phyloP scores from a whole-genome alignment of 164 flowering plant genomes.

The Umbilicus rupestris region DNA sequence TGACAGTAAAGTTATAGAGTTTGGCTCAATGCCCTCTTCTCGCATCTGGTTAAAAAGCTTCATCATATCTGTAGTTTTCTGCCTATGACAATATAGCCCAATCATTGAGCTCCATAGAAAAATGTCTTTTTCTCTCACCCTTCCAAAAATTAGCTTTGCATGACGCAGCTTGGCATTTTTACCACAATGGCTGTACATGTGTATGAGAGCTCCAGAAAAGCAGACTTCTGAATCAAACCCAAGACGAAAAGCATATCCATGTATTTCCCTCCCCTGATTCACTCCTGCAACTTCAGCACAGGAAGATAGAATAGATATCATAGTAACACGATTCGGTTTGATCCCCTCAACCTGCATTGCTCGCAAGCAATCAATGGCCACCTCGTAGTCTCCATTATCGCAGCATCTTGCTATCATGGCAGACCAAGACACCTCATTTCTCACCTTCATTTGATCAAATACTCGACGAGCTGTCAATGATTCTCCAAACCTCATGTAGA shows the following conservation, averaged over 20 bases:
- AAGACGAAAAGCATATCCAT: constrained; percentile 39
- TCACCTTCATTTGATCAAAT: constrained; percentile 29
- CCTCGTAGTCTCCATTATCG: constrained; percentile 15
- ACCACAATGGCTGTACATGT: constrained; percentile 28
- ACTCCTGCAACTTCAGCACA: constrained; percentile 23
- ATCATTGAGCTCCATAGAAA: constrained; percentile 55
- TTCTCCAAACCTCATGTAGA: constrained; percentile 35
- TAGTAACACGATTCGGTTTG: constrained; percentile 42
- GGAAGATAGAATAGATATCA: constrained; percentile 37
- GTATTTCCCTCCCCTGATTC: constrained; percentile 38
- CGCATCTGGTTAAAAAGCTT: constrained; percentile 35
- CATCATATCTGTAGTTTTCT: constrained; percentile 22
- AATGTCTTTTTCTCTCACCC: constrained; percentile 28
- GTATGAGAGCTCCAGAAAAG: constrained; percentile 34
- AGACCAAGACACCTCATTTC: constrained; percentile 59
- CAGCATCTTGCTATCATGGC: constrained; percentile 44
- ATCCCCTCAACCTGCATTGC: constrained; percentile 39
- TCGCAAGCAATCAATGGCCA: constrained; percentile 31
- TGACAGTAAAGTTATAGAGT: constrained; percentile 37
- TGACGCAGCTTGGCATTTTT: constrained; percentile 9
- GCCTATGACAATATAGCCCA: constrained; percentile 22
- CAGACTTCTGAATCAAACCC: constrained; percentile 29
- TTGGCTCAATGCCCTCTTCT: constrained; percentile 36
- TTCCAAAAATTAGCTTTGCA: constrained; percentile 29
- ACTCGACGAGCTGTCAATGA: constrained; percentile 26